Conservation (phyloP, 1,284 basidiomycete genomes). For the Sanghuangporus baumii region DNA sequence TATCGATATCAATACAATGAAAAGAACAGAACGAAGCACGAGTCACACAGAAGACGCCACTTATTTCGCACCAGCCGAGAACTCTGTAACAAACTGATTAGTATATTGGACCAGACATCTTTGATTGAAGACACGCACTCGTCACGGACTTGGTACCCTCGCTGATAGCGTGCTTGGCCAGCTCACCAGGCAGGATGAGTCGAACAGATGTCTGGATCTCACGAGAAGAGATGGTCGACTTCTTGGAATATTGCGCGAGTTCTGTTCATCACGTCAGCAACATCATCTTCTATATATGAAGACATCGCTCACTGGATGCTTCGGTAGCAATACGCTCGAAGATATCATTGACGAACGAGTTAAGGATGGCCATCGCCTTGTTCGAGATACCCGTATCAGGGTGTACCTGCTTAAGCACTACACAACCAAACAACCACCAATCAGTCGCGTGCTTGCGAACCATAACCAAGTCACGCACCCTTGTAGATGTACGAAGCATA, state of each 20-base stretch:
- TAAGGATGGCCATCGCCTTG: slow-evolving; percentile 74
- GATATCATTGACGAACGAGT: slow-evolving; percentile 69
- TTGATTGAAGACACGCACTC: slow-evolving; percentile 6
- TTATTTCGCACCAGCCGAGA: slow-evolving; percentile 33
- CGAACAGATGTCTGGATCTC: slow-evolving; percentile 74
- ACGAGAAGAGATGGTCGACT: slow-evolving; percentile 69
- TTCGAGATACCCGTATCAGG: slow-evolving; percentile 75
- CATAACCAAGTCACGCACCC: slow-evolving; percentile 31
- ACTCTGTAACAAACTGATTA: slow-evolving; percentile 22
- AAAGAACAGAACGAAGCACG: background rate
- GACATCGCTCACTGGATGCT: slow-evolving; percentile 48
- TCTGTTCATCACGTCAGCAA: slow-evolving; percentile 29
- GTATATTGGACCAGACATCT: slow-evolving; percentile 12
- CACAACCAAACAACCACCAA: background rate
- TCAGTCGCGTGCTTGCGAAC: background rate
- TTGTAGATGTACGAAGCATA: slow-evolving; percentile 71
- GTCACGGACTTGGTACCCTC: slow-evolving; percentile 61
- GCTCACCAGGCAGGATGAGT: slow-evolving; percentile 68
- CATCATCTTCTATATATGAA: background rate
- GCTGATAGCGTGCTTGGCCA: slow-evolving; percentile 80
- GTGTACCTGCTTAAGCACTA: slow-evolving; percentile 67
- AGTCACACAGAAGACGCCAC: slow-evolving; percentile 2
- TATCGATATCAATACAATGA: slow-evolving; percentile 15
- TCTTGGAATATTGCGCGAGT: slow-evolving; percentile 70
- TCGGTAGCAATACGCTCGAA: slow-evolving; percentile 70